Base-by-base conservation (phyloP, 352 stramenopile genomes). In the Peronospora farinosa region DNA sequence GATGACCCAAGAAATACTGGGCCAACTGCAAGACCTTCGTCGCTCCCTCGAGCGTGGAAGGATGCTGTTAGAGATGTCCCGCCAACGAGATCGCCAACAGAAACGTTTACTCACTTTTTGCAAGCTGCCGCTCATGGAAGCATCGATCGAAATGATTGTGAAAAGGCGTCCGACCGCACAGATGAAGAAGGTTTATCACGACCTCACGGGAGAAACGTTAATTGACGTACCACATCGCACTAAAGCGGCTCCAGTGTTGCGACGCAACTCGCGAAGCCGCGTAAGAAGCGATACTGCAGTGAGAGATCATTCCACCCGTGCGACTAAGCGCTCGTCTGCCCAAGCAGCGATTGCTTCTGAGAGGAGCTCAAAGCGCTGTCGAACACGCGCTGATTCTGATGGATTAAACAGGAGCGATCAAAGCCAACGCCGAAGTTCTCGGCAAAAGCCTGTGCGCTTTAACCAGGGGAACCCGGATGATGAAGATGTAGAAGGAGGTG, bases 51-150 rank as follows among this genome's bases (percentile, higher is more conserved):
- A 95, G 43, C 81, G 84, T 35, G 80, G 79, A 7, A 66, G 84
- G 7, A 90, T 95, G 80, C 69, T 95, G 35, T 50, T 92, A 0
- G 81, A 95, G 47, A 90, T 95, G 84, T 67, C 72, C 6, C 75
- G 81, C 7, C 84, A 92, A 43, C 81, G 84, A 31, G 84, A 95
- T 57, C 74, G 82, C n/a, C 79, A 86, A 51, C 82, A 88, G 25
- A 92, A 89, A 50, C 75, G 81, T 15, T 48, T 92, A 43, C 51
- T 91, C 30, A 84, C 80, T 50, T 13, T 81, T 0, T 86, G 62
- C 50, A 66, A 69, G 40, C 53, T 85, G 23, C 72, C 71, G 30
- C 72, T 80, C 16, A 81, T 89, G 76, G 67, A 84, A 32, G 51
- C 72, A 16, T 80, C 69, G 12, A 75, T 88, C 7, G 76, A 92